Conservation (phyloP, 768 basidiomycete genomes). For the Agrocybe chaxingu region DNA sequence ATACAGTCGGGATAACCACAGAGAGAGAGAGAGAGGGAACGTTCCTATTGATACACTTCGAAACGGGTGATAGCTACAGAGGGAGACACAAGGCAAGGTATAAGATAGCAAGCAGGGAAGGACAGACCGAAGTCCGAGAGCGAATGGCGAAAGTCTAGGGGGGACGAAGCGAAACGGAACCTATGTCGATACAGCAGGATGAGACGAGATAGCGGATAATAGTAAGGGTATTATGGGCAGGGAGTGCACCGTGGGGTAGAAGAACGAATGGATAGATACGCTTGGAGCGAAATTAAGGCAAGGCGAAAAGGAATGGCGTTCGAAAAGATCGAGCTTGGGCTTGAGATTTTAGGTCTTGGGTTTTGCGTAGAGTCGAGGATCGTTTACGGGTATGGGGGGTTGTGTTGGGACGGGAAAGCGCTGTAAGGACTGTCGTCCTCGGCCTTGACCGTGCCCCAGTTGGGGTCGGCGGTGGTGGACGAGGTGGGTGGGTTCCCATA, state of each 20-base stretch:
- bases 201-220: conserved; percentile 5
- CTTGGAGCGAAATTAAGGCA: not conserved
- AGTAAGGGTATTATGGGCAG: conserved; percentile 11
- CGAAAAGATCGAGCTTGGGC: not conserved
- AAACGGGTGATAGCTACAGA: conserved; percentile 1
- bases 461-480: conserved; percentile 6
- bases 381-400: conserved; percentile 20
- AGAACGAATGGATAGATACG: not conserved
- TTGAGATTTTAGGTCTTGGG: not conserved
- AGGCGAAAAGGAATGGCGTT: not conserved
- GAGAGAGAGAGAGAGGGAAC: not conserved
- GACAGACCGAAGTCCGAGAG: conserved; percentile 5
- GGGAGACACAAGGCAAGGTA: conserved; percentile 4
- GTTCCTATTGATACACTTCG: conserved; percentile 20
- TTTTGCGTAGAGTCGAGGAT: not conserved
- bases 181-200: conserved; percentile 20
- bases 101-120: conserved; percentile 8
- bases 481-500: conserved; percentile 15
- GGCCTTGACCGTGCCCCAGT: conserved; percentile 23
- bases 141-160: conserved; percentile 6
- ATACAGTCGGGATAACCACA: conserved; percentile 18
- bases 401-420: conserved; percentile 19
- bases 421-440: conserved; percentile 25
- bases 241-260: conserved; percentile 9
- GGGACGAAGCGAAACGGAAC: conserved; percentile 4